Evolutionary conservation across 1,284 basidiomycete species (phyloP), one percentile per base, ranked within the genome.

Genomic region (Pseudozyma sp.): DNA sequence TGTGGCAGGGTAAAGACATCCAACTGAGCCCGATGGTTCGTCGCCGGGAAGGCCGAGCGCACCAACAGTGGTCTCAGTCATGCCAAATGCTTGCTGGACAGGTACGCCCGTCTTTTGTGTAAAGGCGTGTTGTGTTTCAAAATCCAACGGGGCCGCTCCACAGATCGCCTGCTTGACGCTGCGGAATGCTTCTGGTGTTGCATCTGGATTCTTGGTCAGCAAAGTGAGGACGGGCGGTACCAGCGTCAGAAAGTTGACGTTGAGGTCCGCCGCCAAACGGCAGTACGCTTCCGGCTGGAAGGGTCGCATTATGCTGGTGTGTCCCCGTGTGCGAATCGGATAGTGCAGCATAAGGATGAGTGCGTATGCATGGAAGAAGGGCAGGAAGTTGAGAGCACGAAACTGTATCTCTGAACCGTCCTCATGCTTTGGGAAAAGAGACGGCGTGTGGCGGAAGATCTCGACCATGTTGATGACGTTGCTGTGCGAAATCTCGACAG

Each of bases 41-140:
- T 60, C 62, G 14, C 34, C 48, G 24, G 42, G 49, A 7, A 70
- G 14, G 5, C 75, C 75, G 29, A 74, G 54, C 4, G 58, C 65
- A 11, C 61, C 72, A 16, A 77, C 71, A 0, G 75, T 77, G 8
- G 75, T 75, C 42, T 77, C 75, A 6, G 62, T 75, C 72, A 77
- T 77, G 31, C 75, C 75, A 33, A 49, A 77, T 1, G 63, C 75
- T 44, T 74, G 70, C 24, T 48, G 37, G 35, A 75, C 63, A 8
- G 34, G 40, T 8, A 67, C 60, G 4, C 68, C 59, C 8, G 54
- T 64, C 50, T 71, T 75, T 17, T 60, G 51, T n/a, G 45, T 50
- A 37, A 77, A 74, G 5, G 34, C 46, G 11, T 30, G 17, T 33
- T 68, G 56, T 7, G 57, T 61, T n/a, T 67, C 67, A 17, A 53